Conservation (phyloP, 768 basidiomycete species). For the Amanita thiersii region DNA sequence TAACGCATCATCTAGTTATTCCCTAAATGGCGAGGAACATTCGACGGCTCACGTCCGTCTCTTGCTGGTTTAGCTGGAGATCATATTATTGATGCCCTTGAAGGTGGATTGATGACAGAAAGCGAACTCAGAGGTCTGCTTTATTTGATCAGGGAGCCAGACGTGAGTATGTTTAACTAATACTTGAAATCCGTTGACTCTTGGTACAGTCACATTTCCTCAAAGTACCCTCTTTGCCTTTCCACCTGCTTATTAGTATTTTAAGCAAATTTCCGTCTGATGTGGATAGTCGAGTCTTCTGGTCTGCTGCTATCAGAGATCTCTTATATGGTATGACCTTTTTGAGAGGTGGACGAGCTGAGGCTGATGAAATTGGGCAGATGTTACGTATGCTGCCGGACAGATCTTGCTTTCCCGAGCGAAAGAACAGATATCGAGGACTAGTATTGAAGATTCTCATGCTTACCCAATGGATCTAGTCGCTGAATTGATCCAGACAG, state of each 20-base stretch:
- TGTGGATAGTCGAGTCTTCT: constrained; percentile 68
- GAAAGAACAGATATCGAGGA: constrained; percentile 22
- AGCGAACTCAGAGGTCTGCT: constrained; percentile 57
- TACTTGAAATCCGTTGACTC: constrained; percentile 9
- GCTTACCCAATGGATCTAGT: constrained; percentile 32
- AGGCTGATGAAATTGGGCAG: constrained; percentile 15
- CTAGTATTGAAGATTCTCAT: constrained; percentile 21
- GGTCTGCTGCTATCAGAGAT: constrained; percentile 56
- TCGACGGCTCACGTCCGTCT: constrained; percentile 61
- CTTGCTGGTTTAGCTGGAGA: constrained; percentile 55
- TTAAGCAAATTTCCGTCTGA: constrained; percentile 75
- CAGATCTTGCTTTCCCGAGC: constrained; percentile 50
- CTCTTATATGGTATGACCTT: constrained; percentile 51
- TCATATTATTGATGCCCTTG: constrained; percentile 49
- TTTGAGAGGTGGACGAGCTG: neutral
- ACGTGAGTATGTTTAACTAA: constrained; percentile 35
- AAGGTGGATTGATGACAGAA: constrained; percentile 59
- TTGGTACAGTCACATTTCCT: constrained; percentile 67
- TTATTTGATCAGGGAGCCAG: constrained; percentile 68
- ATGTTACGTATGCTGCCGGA: constrained; percentile 42
- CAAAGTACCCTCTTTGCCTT: constrained; percentile 77
- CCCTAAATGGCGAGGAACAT: constrained; percentile 72
- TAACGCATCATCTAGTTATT: constrained; percentile 43
- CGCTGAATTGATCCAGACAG: constrained; percentile 37
- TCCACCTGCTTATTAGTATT: constrained; percentile 68